Base-by-base conservation (phyloP, 228 moss, liverwort and hornwort species). In the Sphagnum magellanicum region DNA sequence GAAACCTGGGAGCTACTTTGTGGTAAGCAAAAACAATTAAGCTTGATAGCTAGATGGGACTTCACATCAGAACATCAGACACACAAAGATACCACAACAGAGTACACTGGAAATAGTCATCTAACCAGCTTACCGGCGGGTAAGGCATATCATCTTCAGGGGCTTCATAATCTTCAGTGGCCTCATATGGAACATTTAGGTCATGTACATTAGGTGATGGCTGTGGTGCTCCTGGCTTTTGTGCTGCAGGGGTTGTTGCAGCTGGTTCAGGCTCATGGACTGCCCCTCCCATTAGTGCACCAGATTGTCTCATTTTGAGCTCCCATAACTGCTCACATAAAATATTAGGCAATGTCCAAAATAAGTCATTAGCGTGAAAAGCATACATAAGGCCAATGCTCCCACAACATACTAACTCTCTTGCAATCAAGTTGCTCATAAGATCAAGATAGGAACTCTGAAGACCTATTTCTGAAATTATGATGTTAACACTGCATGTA, bases 151-250 rank as follows among this genome's bases (percentile, higher is more conserved):
- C 87, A 66, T 77, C 68, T 14, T 91, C 77, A 49, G 88, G 90
- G 63, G 87, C 79, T 55, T 91, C 82, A 78, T 78, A 91, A 50
- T 91, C 95, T n/a, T 92, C 81, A 49, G 86, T 64, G 51, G 82
- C 82, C 78, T 84, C 84, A 68, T 88, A 89, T 3, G 95, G 88
- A 52, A 84, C 86, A 78, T 92, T 92, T 73, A 91, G 79, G 79
- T 89, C 92, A 57, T 82, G 86, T 48, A 91, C 87, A 32, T 32
- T 32, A 62, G 88, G 80, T 11, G 92, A 82, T 1, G 70, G 74
- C 53, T 74, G 81, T 65, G 81, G 88, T 62, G 75, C 66, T n/a
- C 61, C 68, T 69, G 81, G 67, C 61, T 73, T 86, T 32, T 32
- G 32, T 32, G 32, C 32, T 32, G 32, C 32, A 5, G 67, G 63